Evolutionary conservation across 768 basidiomycete species (phyloP).

Genomic region (Rhodocollybia butyracea): DNA sequence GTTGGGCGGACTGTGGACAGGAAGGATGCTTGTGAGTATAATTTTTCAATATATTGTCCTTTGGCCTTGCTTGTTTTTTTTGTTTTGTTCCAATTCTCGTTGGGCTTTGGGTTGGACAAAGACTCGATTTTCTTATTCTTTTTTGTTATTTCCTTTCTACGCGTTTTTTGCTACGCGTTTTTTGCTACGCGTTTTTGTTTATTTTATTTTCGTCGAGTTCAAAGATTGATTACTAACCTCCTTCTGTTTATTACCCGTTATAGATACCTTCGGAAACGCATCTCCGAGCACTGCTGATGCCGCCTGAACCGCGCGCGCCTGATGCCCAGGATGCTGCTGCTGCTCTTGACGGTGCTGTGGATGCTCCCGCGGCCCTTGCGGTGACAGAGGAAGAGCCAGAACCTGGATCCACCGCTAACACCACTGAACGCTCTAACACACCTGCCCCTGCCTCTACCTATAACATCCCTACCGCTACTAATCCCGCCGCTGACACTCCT

Average conservation of each 20-base stretch:
- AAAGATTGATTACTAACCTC: no score
- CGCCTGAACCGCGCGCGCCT: slow-evolving; percentile 12
- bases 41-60: no score
- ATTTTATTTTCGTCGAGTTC: no score
- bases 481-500: neutral
- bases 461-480: neutral
- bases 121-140: neutral
- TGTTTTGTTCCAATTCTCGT: no score
- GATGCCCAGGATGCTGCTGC: neutral
- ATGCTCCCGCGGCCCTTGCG: neutral
- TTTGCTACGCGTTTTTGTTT: no score
- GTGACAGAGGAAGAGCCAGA: neutral
- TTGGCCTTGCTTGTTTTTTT: no score
- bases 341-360: neutral
- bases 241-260: neutral
- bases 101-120: no score
- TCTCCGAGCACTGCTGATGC: slow-evolving; percentile 10
- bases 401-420: no score
- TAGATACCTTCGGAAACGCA: slow-evolving; percentile 22
- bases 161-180: slow-evolving; percentile 1
- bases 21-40: slow-evolving; percentile 57
- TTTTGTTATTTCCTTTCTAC: neutral
- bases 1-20: slow-evolving; percentile 56
- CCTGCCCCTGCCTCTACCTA: neutral
- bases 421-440: neutral